These are phyloP conservation scores for Russula sp. DNA, from an alignment of 768 basidiomycete species.

Conservation along the genomic window DNA sequence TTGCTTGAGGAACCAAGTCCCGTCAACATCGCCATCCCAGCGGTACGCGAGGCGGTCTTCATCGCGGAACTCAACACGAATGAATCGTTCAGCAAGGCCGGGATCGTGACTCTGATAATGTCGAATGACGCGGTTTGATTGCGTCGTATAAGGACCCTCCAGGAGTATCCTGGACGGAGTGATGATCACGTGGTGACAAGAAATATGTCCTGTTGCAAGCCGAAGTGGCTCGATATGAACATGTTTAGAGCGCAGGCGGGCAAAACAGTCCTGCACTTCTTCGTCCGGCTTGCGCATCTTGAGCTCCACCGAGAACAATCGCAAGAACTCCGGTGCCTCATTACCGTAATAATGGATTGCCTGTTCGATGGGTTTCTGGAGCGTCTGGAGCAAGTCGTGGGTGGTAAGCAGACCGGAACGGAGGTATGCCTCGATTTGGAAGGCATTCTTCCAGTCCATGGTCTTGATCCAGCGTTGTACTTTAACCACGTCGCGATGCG, in stretches of 20 bases:
- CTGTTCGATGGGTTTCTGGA: conserved; percentile 45
- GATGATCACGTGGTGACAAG: conserved; percentile 72
- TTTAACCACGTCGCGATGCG: conserved; percentile 44
- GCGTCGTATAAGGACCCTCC: conserved; percentile 71
- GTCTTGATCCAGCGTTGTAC: conserved; percentile 45
- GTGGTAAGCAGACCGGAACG: conserved; percentile 62
- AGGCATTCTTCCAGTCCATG: conserved; percentile 65
- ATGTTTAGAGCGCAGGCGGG: conserved; percentile 37
- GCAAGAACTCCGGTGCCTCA: conserved; percentile 49
- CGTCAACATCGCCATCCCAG: conserved; percentile 68
- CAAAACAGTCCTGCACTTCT: conserved; percentile 46
- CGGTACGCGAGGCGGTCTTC: conserved; percentile 74
- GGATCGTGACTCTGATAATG: conserved; percentile 41
- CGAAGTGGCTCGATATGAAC: conserved; percentile 27
- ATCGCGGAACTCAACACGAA: conserved; percentile 82
- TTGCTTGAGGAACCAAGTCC: conserved; percentile 47
- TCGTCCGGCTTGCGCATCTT: conserved; percentile 45
- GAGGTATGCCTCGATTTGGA: conserved; percentile 72
- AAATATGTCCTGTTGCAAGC: conserved; percentile 46
- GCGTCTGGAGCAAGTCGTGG: conserved; percentile 45
- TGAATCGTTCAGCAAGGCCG: conserved; percentile 61
- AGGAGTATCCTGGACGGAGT: conserved; percentile 71
- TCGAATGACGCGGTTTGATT: conserved; percentile 81
- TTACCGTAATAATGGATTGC: conserved; percentile 39
- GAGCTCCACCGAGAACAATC: conserved; percentile 51